A percentile compares a stretch with the other conserved stretches of the same genome.
Conservation (phyloP, 306 rosid genomes). For the Coriaria nepalensis region DNA sequence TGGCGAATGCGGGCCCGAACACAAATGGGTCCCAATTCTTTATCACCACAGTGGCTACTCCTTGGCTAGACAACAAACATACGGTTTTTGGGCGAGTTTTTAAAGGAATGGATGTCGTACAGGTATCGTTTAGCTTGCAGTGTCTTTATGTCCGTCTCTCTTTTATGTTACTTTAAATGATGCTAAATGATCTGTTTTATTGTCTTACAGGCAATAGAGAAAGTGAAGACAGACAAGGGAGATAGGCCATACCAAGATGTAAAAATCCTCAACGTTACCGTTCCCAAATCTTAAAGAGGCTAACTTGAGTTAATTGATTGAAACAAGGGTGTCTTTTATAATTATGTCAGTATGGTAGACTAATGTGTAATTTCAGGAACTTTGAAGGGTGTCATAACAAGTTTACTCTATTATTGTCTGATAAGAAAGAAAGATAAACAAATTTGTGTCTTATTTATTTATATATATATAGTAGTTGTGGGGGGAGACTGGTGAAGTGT, state of each 20-base stretch:
- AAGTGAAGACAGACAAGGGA: constrained; percentile 75
- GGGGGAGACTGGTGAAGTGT: no score
- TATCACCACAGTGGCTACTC: constrained; percentile 97
- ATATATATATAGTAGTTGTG: no score
- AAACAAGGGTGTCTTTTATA: no score
- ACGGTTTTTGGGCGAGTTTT: constrained; percentile 88
- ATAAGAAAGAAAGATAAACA: no score
- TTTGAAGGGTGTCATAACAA: no score
- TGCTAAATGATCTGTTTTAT: no score
- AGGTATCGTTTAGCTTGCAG: constrained; percentile 41
- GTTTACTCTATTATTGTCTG: no score
- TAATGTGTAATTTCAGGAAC: no score
- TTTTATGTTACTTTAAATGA: no score
- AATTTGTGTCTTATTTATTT: no score
- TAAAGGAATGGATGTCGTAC: constrained; percentile 97
- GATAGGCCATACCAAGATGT: constrained; percentile 93
- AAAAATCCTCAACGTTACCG: constrained; percentile 82
- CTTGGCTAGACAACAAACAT: constrained; percentile 97
- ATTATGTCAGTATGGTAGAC: no score
- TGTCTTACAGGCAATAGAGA: constrained; percentile 66
- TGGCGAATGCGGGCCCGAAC: constrained; percentile 96
- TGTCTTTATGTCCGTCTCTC: constrained; percentile 9
- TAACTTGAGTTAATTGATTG: no score
- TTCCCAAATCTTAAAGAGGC: constrained; percentile 59
- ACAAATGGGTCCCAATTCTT: constrained; percentile 96